Evolutionary conservation across 2,329 filamentous ascomycete species (phyloP), one percentile per base, ranked within the genome.

Genomic region (Aureobasidium namibiae): DNA sequence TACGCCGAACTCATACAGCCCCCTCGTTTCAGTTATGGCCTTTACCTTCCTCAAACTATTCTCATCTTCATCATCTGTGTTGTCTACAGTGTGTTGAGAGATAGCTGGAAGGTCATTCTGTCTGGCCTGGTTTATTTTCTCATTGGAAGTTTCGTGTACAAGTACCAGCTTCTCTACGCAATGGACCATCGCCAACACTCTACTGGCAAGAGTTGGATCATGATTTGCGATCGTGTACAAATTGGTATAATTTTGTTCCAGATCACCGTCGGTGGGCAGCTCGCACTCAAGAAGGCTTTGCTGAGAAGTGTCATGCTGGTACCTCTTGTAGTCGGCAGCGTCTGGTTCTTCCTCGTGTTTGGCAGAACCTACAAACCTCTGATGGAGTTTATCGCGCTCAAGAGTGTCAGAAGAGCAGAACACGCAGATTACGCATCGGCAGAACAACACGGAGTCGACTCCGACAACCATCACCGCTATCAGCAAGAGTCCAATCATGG

Each of bases 181-280:
- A 99, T 99, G 94, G 92, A 97, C 67, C 92, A 97, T 71, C 89
- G 90, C 16, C 90, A 95, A 68, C 91, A 96, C 70, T 90, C 91
- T 16, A 97, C 92, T 0, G 95, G 95, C 21, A 86, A 88, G 62
- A 91, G 92, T 4, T 99, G 94, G 94, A 87, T 89, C 50, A 95
- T 99, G 82, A 96, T 99, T 63, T 96, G 91, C 74, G 90, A 94
- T 69, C 89, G 94, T 36, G 82, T 96, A 61, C 83, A 97, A 59
- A 77, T 96, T 24, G 94, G 94, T 1, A 75, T 96, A 10, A 75
- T 95, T 2, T 83, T 97, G 42, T 96, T 96, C 68, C 91, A 99
- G 72, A 74, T 95, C 23, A 90, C 94, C 48, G 94, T 96, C 81
- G 87, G 90, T 23, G 92, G 92, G 3, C 86, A 92, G 63, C 81